A percentile compares a stretch with the other conserved stretches of the same genome.
These are phyloP conservation scores for Hymenoscyphus fructigenus DNA, from an alignment of 2,329 filamentous ascomycete genomes.

Conservation along the genomic window DNA sequence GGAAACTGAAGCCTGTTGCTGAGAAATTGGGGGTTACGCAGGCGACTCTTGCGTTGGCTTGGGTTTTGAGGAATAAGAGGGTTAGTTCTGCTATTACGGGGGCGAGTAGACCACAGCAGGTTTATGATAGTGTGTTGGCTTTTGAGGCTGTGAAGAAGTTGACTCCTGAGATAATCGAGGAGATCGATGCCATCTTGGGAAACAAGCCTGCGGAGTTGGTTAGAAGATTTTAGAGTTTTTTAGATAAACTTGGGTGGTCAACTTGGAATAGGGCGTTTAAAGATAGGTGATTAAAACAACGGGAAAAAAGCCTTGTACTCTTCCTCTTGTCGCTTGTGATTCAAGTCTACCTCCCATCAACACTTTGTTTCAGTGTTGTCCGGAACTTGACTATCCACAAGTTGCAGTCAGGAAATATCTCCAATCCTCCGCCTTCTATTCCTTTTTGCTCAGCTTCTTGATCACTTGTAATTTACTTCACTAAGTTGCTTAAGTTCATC, in stretches of 20 bases:
- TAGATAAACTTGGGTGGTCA: not conserved
- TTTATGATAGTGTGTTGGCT: conserved; percentile 59
- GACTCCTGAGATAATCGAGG: conserved; percentile 56
- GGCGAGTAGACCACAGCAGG: conserved; percentile 56
- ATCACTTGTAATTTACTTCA: no score
- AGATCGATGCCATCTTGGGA: conserved; percentile 58
- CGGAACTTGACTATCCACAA: no score
- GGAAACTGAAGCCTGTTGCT: conserved; percentile 60
- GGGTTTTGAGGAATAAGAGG: conserved; percentile 61
- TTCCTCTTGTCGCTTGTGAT: no score
- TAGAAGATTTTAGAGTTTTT: conserved; percentile 20
- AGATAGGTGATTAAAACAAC: not conserved
- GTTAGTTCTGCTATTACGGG: conserved; percentile 62
- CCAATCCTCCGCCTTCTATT: no score
- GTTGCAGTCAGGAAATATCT: no score
- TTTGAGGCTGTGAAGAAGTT: conserved; percentile 53
- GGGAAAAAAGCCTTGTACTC: not conserved
- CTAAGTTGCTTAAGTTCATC: no score
- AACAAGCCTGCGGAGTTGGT: conserved; percentile 52
- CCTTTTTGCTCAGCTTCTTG: no score
- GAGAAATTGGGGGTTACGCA: conserved; percentile 59
- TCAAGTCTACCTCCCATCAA: no score
- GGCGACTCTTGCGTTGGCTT: conserved; percentile 55
- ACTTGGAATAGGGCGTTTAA: not conserved
- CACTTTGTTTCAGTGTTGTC: no score